A percentile compares a stretch with the other conserved stretches of the same genome.
Evolutionary conservation across 345 rosid genomes (phyloP).

Genomic region (Corchorus capsularis): DNA sequence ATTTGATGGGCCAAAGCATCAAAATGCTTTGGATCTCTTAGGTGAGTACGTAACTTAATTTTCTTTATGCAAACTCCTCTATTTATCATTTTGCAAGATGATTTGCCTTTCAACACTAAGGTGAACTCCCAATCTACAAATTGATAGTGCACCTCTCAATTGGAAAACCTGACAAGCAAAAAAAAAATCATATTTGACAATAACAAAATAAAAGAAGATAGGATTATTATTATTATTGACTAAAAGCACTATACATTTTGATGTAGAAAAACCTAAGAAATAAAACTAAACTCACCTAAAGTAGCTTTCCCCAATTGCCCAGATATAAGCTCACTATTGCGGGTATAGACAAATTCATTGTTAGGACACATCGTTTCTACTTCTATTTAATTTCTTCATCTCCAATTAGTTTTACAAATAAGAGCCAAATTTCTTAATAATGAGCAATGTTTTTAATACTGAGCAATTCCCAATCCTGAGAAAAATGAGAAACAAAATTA

Average conservation of each 20-base stretch:
- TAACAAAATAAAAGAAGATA: constrained; percentile 15
- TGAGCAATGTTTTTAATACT: constrained; percentile 65
- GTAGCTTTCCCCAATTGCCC: constrained; percentile 99
- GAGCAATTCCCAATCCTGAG: constrained; percentile 88
- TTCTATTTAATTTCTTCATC: constrained; percentile 53
- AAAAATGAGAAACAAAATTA: constrained; percentile 22
- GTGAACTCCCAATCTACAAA: not conserved
- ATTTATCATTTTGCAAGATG: not conserved
- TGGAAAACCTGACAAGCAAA: not conserved
- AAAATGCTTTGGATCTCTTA: too few relatives aligned
- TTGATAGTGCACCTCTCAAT: not conserved
- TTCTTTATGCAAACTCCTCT: too few relatives aligned
- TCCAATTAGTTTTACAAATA: constrained; percentile 53
- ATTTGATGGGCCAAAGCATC: too few relatives aligned
- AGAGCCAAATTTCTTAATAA: too few relatives aligned
- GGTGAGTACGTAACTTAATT: too few relatives aligned
- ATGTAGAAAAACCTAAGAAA: constrained; percentile 9
- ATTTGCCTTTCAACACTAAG: not conserved
- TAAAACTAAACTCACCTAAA: constrained; percentile 53
- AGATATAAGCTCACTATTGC: constrained; percentile 90
- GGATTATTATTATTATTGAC: constrained; percentile 6
- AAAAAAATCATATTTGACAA: constrained; percentile 6
- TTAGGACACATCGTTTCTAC: constrained; percentile 84
- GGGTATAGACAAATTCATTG: constrained; percentile 93
- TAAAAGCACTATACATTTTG: not conserved